phyloP scores from a whole-genome alignment of 78 protist genomes.

The Dictyostelium capitatum region DNA sequence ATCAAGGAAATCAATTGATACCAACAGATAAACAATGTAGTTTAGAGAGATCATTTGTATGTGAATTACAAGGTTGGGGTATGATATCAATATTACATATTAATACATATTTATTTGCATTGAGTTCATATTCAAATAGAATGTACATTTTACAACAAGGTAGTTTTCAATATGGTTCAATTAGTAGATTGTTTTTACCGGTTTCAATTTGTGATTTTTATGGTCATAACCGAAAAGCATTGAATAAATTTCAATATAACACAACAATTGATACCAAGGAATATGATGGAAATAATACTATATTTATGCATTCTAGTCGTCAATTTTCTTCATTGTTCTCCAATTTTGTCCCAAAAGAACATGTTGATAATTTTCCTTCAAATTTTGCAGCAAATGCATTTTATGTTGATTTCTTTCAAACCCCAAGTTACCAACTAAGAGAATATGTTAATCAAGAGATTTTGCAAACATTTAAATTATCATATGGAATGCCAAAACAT shows the following conservation, averaged over 20 bases:
- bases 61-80: neutral
- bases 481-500: neutral
- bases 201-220: neutral
- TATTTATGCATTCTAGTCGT: too few species aligned
- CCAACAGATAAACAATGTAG: neutral
- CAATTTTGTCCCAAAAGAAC: neutral
- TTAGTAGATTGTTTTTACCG: neutral
- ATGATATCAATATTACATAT: neutral
- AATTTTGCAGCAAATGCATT: neutral
- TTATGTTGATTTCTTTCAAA: too few species aligned
- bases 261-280: neutral
- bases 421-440: neutral
- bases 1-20: too few species aligned
- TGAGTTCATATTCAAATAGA: neutral
- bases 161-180: neutral
- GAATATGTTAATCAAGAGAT: neutral
- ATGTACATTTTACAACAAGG: neutral
- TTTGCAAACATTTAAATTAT: neutral
- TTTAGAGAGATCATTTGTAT: neutral
- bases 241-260: neutral
- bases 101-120: too few species aligned
- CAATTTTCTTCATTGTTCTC: neutral
- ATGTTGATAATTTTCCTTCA: neutral
- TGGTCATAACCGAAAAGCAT: neutral
- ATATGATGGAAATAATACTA: neutral